phyloP scores from a whole-genome alignment of 768 basidiomycete species.

The Suillus decipiens region DNA sequence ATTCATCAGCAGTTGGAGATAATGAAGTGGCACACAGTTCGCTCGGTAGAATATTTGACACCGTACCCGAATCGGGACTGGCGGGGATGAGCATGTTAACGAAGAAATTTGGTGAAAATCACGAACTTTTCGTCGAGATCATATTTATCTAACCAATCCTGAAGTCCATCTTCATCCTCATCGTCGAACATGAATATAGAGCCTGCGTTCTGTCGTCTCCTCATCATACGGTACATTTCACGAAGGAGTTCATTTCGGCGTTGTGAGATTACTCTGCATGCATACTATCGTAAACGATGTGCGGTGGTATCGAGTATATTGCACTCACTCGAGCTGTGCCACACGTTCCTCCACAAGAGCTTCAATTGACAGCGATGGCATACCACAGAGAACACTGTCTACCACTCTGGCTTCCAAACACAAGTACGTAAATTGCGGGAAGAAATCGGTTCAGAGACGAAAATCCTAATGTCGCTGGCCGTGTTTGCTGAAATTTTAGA shows the following conservation, averaged over 20 bases:
- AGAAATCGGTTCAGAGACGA: background rate
- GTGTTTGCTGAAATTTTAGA: background rate
- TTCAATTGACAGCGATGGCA: constrained; percentile 32
- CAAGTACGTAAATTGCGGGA: constrained; percentile 5
- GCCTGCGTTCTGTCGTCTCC: constrained; percentile 49
- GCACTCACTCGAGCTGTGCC: constrained; percentile 34
- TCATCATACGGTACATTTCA: constrained; percentile 71
- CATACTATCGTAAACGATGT: constrained; percentile 1
- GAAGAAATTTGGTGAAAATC: constrained; percentile 8
- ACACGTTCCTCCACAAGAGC: constrained; percentile 39
- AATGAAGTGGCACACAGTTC: constrained; percentile 30
- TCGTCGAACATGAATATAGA: constrained; percentile 39
- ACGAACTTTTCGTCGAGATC: constrained; percentile 55
- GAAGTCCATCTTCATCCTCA: constrained; percentile 39
- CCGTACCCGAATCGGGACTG: constrained; percentile 45
- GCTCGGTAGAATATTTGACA: constrained; percentile 37
- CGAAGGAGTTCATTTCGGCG: constrained; percentile 71
- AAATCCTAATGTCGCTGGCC: background rate
- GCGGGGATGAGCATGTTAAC: constrained; percentile 12
- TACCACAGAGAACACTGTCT: constrained; percentile 16
- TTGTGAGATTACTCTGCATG: constrained; percentile 55
- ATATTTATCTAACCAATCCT: constrained; percentile 56
- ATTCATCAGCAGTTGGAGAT: constrained; percentile 15
- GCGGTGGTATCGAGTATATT: background rate
- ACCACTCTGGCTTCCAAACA: constrained; percentile 3